These are phyloP conservation scores for Urtica urens DNA, from an alignment of 306 rosid species.

Conservation along the genomic window DNA sequence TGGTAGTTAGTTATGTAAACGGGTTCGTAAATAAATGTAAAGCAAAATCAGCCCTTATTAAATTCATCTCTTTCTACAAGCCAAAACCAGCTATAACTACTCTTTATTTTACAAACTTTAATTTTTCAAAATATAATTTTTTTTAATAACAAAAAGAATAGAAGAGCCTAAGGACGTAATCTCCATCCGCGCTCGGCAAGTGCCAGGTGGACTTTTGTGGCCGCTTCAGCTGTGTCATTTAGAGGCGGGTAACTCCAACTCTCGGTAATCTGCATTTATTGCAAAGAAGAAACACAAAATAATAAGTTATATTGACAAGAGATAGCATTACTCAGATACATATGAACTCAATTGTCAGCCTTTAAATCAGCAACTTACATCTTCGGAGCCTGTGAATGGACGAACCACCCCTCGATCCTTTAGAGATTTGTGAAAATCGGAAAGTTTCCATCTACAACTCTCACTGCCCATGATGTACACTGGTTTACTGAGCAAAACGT, in stretches of 20 bases:
- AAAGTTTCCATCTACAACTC: constrained; percentile 78
- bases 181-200: constrained; percentile 89
- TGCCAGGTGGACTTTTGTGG: constrained; percentile 54
- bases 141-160: not conserved
- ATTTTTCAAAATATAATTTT: not conserved
- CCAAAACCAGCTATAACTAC: too few relatives aligned
- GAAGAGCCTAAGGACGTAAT: constrained; percentile 37
- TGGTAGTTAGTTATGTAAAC: not conserved
- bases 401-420: constrained; percentile 65
- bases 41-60: not conserved
- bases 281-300: not conserved
- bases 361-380: constrained; percentile 39
- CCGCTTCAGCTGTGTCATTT: constrained; percentile 75
- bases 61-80: too few relatives aligned
- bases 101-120: not conserved
- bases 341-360: too few relatives aligned
- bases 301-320: not conserved
- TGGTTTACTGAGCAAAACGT: constrained; percentile 51
- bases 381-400: constrained; percentile 85
- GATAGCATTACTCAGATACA: too few relatives aligned
- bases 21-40: not conserved
- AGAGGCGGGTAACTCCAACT: constrained; percentile 99
- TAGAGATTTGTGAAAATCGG: constrained; percentile 65
- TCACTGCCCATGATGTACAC: constrained; percentile 72
- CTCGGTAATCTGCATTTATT: constrained; percentile 58